Conservation (phyloP, 2,329 filamentous ascomycete genomes). For the Ophiostoma populinum region DNA sequence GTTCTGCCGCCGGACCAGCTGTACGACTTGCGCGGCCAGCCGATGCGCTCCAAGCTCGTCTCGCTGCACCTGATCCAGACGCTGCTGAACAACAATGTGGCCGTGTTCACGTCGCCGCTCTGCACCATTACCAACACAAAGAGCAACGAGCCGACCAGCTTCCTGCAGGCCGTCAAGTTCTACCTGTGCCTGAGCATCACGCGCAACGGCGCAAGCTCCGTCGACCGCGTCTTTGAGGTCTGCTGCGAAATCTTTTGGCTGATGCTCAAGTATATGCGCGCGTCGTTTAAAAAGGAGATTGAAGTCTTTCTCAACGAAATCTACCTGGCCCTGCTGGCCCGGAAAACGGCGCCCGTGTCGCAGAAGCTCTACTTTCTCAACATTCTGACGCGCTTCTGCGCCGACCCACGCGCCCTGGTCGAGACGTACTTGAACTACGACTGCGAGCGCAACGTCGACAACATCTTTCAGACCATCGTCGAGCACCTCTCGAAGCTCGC, state of each 20-base stretch:
- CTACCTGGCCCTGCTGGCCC: slow-evolving; percentile 79
- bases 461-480: slow-evolving; percentile 89
- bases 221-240: slow-evolving; percentile 84
- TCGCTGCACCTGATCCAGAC: slow-evolving; percentile 93
- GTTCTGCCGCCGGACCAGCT: slow-evolving; percentile 76
- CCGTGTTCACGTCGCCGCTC: slow-evolving; percentile 77
- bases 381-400: slow-evolving; percentile 67
- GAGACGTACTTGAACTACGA: slow-evolving; percentile 98
- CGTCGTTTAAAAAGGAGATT: slow-evolving; percentile 94
- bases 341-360: slow-evolving; percentile 67
- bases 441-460: slow-evolving; percentile 87
- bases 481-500: slow-evolving; percentile 85
- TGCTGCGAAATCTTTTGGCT: slow-evolving; percentile 97
- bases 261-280: slow-evolving; percentile 84
- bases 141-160: slow-evolving; percentile 72
- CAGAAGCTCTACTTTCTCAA: slow-evolving; percentile 88
- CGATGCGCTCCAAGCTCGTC: slow-evolving; percentile 92
- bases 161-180: slow-evolving; percentile 89
- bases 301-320: slow-evolving; percentile 97
- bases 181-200: slow-evolving; percentile 92
- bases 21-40: slow-evolving; percentile 80
- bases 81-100: slow-evolving; percentile 82
- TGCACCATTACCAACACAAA: slow-evolving; percentile 88
- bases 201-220: slow-evolving; percentile 84
- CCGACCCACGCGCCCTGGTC: slow-evolving; percentile 74